These are phyloP conservation scores for Russula virescens DNA, from an alignment of 768 basidiomycete genomes.

Conservation along the genomic window DNA sequence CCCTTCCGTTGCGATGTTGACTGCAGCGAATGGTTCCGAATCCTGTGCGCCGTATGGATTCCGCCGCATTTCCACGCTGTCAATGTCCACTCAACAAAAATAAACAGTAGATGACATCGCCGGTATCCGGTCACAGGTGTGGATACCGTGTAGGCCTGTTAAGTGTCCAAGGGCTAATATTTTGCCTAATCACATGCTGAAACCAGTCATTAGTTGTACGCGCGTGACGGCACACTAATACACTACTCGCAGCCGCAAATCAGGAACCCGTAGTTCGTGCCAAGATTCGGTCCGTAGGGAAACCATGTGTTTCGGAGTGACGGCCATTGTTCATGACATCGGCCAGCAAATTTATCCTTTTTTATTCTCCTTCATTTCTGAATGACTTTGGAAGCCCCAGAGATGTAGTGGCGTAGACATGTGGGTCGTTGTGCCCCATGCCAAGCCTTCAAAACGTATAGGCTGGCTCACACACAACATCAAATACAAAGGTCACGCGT, in stretches of 20 bases:
- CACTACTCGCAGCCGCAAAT: slow-evolving; percentile 13
- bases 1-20: slow-evolving; percentile 59
- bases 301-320: too few species aligned
- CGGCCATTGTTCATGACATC: neutral
- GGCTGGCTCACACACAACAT: too few species aligned
- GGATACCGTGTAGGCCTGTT: slow-evolving; percentile 12
- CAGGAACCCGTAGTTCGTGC: slow-evolving; percentile 20
- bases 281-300: neutral
- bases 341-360: too few species aligned
- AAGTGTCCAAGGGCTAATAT: neutral
- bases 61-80: too few species aligned
- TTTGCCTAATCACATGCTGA: neutral
- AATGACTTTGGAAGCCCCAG: too few species aligned
- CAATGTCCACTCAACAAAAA: too few species aligned
- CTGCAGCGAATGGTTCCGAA: slow-evolving; percentile 74
- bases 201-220: slow-evolving; percentile 4
- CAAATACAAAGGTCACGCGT: too few species aligned
- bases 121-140: slow-evolving; percentile 2
- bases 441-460: too few species aligned
- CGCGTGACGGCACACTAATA: slow-evolving; percentile 7
- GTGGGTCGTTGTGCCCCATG: too few species aligned
- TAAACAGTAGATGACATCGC: neutral
- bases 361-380: too few species aligned
- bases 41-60: slow-evolving; percentile 15
- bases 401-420: too few species aligned